Percentiles rank a stretch among this genome's conserved stretches.
Evolutionary conservation across 176 grass and related monocot species (phyloP).

Genomic region (Aechmea fasciata): DNA sequence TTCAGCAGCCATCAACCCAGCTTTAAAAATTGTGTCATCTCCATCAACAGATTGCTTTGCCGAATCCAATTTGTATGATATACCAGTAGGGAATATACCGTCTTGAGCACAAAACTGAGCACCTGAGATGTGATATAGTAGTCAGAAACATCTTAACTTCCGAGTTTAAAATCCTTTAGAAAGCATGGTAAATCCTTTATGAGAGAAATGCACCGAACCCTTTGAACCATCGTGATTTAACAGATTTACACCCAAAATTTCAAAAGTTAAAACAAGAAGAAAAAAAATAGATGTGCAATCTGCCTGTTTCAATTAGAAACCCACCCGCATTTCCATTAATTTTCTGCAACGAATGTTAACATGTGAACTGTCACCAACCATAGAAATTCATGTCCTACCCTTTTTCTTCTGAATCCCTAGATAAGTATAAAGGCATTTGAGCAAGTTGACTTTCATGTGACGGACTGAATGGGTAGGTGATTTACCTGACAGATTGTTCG

Average conservation of each 20-base stretch:
- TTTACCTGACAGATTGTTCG: too few relatives aligned
- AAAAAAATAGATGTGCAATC: neutral
- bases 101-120: conserved; percentile 42
- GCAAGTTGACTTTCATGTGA: neutral
- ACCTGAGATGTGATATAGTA: conserved; percentile 40
- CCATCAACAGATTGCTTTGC: conserved; percentile 19
- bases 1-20: conserved; percentile 49
- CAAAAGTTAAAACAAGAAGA: conserved; percentile 1
- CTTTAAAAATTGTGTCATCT: conserved; percentile 35
- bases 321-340: too few relatives aligned
- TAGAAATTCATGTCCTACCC: too few relatives aligned
- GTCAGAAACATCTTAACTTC: conserved; percentile 6
- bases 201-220: too few relatives aligned
- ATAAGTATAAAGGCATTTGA: neutral
- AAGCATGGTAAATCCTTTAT: too few relatives aligned
- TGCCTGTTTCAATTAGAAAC: too few relatives aligned
- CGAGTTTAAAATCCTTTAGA: too few relatives aligned
- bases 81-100: conserved; percentile 24
- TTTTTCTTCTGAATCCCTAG: too few relatives aligned
- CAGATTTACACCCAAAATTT: neutral
- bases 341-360: too few relatives aligned
- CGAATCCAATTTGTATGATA: conserved; percentile 20
- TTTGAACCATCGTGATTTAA: too few relatives aligned
- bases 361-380: too few relatives aligned
- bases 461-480: too few relatives aligned